Conservation (phyloP, 306 rosid species). For the Hylodesmum podocarpum region DNA sequence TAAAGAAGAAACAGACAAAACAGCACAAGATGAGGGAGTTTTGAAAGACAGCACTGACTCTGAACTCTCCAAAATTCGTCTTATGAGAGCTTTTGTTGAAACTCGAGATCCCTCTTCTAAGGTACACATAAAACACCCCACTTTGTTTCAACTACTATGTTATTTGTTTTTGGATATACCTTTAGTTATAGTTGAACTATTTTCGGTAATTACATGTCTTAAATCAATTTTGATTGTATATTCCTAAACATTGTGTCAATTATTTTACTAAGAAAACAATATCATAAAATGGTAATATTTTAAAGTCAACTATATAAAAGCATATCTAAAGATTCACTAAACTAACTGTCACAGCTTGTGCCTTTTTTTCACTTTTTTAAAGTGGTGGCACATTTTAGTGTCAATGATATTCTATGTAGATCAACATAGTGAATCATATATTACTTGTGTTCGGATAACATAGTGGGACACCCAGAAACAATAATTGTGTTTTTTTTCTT, state of each 20-base stretch:
- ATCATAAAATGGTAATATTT: too few species aligned
- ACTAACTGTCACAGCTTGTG: neutral
- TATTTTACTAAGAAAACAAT: too few species aligned
- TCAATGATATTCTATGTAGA: too few species aligned
- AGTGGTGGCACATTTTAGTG: neutral
- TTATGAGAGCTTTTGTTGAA: slow-evolving; percentile 43
- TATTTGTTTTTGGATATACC: too few species aligned
- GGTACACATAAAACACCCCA: neutral
- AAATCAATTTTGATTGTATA: too few species aligned
- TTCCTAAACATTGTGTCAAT: neutral
- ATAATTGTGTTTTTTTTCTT: neutral
- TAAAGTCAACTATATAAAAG: too few species aligned
- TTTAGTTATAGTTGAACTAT: too few species aligned
- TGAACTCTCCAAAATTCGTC: slow-evolving; percentile 37
- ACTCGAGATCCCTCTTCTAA: slow-evolving; percentile 41
- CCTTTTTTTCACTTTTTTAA: neutral
- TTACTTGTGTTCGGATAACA: neutral
- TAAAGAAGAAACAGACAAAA: neutral
- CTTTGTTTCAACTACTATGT: neutral
- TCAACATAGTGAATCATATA: neutral
- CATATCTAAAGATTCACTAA: too few species aligned
- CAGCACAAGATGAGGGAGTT: neutral
- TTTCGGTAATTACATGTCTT: too few species aligned
- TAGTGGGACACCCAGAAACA: neutral
- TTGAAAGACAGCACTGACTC: slow-evolving; percentile 25